Conservation (phyloP, 352 stramenopile species). For the Saprolegnia diclina region DNA sequence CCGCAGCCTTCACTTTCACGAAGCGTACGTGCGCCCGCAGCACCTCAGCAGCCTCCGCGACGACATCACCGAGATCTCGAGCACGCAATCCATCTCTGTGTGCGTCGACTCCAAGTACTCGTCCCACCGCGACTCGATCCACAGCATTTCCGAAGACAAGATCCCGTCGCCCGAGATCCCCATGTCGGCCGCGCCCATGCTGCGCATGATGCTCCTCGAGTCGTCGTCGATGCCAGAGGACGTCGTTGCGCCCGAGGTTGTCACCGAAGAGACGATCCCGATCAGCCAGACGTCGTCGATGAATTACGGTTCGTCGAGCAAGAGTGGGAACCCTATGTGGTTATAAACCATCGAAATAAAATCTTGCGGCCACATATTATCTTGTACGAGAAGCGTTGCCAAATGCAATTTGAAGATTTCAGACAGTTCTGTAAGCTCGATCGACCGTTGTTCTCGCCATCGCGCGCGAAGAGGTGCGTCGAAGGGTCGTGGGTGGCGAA, state of each 20-base stretch:
- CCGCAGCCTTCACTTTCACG: constrained; percentile 58
- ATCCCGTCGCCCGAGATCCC: constrained; percentile 3
- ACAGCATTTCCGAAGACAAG: constrained; percentile 7
- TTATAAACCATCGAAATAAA: background rate
- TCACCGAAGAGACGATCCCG: background rate
- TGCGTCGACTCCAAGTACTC: background rate
- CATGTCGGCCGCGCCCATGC: constrained; percentile 12
- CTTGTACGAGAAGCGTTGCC: too few species aligned
- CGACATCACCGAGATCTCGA: constrained; percentile 1
- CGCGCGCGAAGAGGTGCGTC: too few species aligned
- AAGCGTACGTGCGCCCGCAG: constrained; percentile 1
- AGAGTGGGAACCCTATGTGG: background rate
- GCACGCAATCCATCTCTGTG: background rate
- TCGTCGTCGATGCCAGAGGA: background rate
- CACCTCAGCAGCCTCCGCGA: background rate
- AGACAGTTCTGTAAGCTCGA: too few species aligned
- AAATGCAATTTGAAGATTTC: too few species aligned
- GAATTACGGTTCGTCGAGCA: background rate
- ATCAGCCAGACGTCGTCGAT: background rate
- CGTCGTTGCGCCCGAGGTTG: too few species aligned
- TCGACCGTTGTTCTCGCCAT: too few species aligned
- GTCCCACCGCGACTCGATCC: background rate
- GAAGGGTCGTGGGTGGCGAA: too few species aligned
- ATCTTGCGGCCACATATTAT: too few species aligned
- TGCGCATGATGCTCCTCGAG: constrained; percentile 17